Base-by-base conservation (phyloP, 1,139 yeast genomes). In the Yamadazyma songkhlaensis region DNA sequence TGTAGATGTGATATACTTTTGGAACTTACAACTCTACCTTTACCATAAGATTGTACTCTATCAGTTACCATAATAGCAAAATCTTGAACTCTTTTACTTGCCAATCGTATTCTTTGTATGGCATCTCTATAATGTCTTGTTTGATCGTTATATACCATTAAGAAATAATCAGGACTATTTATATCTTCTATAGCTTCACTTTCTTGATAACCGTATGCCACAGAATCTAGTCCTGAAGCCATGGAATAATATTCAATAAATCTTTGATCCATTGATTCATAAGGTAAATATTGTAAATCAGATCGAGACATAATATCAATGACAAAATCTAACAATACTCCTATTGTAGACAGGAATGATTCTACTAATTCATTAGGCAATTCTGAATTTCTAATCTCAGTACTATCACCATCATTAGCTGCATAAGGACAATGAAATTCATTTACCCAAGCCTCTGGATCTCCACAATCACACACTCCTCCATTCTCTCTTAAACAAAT, bases 401-500 rank as follows among this genome's bases (percentile, higher is more conserved):
- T 14, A 23, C 41, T 45, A 13, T 42, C 45, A 14, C 46, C 52
- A 25, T 47, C 50, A n/a, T 46, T 43, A 1, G 43, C 33, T 2
- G 59, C 56, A 42, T 54, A 60, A 5, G 63, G 64, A 40, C 82
- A 77, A 8, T 50, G 43, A 35, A 65, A 57, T 2, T 66, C 58
- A 26, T 56, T 55, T 2, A 62, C 62, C 77, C 81, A 78, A 2
- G 82, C 82, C 48, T 76, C 81, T 0, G 80, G 79, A 48, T 77
- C 84, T 2, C 84, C 82, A 54, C 84, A 78, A 47, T 78, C 84
- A 53, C 84, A 78, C 5, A 89, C 89, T 1, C 97, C 97, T 4
- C 96, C 96, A 46, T 82, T 84, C 43, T 88, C 95, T 36, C 92
- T 66, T 40, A 78, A 81, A 38, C 90, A 82, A 10, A 88, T 80